These are phyloP conservation scores for Chenopodium album DNA, from an alignment of 148 eudicot species.

Conservation along the genomic window DNA sequence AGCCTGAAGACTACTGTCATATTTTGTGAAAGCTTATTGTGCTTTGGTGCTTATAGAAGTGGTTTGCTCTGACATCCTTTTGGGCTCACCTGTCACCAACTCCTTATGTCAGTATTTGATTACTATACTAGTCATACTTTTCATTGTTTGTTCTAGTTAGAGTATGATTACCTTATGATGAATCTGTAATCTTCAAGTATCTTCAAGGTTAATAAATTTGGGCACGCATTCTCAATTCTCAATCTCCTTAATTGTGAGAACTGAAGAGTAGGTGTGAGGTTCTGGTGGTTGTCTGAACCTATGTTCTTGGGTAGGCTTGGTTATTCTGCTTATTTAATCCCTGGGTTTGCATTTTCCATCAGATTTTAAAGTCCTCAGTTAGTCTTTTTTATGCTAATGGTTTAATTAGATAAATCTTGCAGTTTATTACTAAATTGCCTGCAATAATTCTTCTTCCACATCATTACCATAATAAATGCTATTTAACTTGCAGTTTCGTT, in stretches of 20 bases:
- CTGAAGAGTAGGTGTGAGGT: neutral
- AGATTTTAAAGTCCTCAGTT: neutral
- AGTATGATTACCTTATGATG: neutral
- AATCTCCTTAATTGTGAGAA: neutral
- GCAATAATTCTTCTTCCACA: neutral
- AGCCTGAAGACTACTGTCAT: neutral
- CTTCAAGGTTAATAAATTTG: neutral
- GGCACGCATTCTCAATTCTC: neutral
- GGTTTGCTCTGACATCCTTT: neutral
- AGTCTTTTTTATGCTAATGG: neutral
- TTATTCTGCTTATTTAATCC: neutral
- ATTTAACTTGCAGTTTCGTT: no score
- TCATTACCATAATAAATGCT: neutral
- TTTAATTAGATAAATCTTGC: neutral
- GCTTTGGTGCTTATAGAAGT: neutral
- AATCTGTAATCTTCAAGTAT: no score
- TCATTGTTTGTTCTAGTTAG: neutral
- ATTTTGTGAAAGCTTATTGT: neutral
- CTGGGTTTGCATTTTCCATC: neutral
- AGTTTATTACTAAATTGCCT: neutral
- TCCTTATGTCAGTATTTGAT: neutral
- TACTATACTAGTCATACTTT: neutral
- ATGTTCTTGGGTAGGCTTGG: neutral
- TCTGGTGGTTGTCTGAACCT: neutral
- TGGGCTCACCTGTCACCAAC: neutral